Evolutionary conservation across 2,329 filamentous ascomycete species (phyloP), one percentile per base, ranked within the genome.

Genomic region (Alternaria viburni): DNA sequence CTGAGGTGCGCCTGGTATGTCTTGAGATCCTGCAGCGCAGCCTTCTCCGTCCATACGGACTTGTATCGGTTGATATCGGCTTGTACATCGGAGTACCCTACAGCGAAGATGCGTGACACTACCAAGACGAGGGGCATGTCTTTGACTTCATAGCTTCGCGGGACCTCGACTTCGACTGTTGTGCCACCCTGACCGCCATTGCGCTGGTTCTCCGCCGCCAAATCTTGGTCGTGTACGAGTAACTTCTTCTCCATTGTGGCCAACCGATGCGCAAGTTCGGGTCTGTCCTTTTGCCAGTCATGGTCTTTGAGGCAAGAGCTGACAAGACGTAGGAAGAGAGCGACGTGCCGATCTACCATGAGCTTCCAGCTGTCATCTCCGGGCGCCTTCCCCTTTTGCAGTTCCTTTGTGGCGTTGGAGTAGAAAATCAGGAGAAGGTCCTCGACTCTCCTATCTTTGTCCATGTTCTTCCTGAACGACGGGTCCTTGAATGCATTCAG

Each of bases 391-490:
- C 91, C 87, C 78, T 93, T 92, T 79, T 91, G 89, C 74, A 97
- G 87, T 65, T 97, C 94, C 79, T 97, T 96, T 49, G 93, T 97
- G 7, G 96, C 94, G 67, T 93, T 91, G 1, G 94, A 96, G 81
- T 96, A 98, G 84, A 99, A 98, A 68, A 98, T 97, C 70, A 99
- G 86, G 55, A 99, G 89, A 55, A 98, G 83, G 67, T 97, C 94
- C 80, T 99, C 96, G 21, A 97, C 90, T 75, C 95, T 90, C 66
- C 95, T 88, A 79, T 97, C 95, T 81, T 97, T 97, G 76, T 97
- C 93, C 84, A 97, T 93, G 62, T 90, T 91, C 82, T 93, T 96
- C 70, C 93, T 90, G 76, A 97, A 97, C 49, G 88, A 89, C 65
- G 90, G 90, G 66, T 96, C 93, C 71, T 95, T 97, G 79, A 99